A percentile compares a stretch with the other conserved stretches of the same genome.
Conservation (phyloP, 106 monocot species). For the Vanilla planifolia region DNA sequence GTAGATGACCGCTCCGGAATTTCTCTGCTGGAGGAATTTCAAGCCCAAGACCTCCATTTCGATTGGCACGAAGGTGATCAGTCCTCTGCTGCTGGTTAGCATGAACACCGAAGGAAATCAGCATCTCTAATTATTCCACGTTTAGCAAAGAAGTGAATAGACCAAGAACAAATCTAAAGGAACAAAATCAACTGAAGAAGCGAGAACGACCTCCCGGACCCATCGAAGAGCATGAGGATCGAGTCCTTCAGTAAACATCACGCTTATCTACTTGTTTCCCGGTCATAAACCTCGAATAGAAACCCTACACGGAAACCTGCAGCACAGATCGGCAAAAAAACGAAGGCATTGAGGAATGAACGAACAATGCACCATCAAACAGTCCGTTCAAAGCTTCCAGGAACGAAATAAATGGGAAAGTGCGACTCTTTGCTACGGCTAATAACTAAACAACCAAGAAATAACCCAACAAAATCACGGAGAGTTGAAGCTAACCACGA, state of each 20-base stretch:
- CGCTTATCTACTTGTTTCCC: neutral
- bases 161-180: neutral
- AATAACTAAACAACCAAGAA: neutral
- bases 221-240: slow-evolving; percentile 37
- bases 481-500: neutral
- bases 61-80: slow-evolving; percentile 18
- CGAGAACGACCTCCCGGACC: slow-evolving; percentile 31
- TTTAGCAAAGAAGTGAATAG: neutral
- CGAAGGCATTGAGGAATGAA: neutral
- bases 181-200: neutral
- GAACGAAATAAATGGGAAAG: slow-evolving; percentile 4
- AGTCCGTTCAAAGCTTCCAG: neutral
- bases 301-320: slow-evolving; percentile 10
- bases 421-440: neutral
- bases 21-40: slow-evolving; percentile 72
- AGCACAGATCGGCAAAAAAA: neutral
- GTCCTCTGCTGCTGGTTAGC: slow-evolving; percentile 19
- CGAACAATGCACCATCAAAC: slow-evolving; percentile 9
- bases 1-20: slow-evolving; percentile 81
- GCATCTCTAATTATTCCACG: no score
- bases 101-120: neutral
- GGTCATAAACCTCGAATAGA: slow-evolving; percentile 8
- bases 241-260: slow-evolving; percentile 52
- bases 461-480: neutral
- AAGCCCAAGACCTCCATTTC: slow-evolving; percentile 25